Percentiles rank a stretch among this genome's conserved stretches.
Conservation (phyloP, 1,284 basidiomycete species). For the Cryptococcus maquisensis region DNA sequence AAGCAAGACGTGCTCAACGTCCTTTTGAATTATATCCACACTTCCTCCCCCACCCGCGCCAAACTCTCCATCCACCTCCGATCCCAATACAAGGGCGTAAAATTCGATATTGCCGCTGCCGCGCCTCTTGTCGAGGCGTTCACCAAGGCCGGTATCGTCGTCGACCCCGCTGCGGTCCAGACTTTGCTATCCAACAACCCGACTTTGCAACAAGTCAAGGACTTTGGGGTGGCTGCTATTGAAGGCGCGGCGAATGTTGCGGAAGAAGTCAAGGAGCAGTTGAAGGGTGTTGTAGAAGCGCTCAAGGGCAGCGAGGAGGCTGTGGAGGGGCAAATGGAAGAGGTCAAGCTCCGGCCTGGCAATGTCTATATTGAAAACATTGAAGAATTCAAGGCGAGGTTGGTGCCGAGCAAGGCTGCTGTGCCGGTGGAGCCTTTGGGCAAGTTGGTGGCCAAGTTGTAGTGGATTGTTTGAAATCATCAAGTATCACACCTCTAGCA, state of each 20-base stretch:
- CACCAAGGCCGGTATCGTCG: constrained; percentile 53
- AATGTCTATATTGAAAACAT: constrained; percentile 66
- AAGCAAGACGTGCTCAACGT: constrained; percentile 75
- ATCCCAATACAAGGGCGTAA: constrained; percentile 55
- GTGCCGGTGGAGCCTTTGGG: constrained; percentile 48
- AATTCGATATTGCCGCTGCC: constrained; percentile 64
- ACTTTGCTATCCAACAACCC: constrained; percentile 55
- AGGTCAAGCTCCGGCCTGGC: constrained; percentile 53
- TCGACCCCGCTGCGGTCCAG: constrained; percentile 53
- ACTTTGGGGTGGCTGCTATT: constrained; percentile 59
- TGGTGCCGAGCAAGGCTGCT: constrained; percentile 52
- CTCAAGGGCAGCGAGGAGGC: constrained; percentile 48
- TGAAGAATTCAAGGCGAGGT: constrained; percentile 63
- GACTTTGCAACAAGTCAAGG: constrained; percentile 53
- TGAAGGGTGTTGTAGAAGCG: constrained; percentile 53
- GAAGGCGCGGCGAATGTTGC: constrained; percentile 21
- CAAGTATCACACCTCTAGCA: not conserved
- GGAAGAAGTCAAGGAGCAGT: constrained; percentile 52
- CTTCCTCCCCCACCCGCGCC: constrained; percentile 61
- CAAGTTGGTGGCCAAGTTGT: constrained; percentile 28
- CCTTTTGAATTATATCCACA: constrained; percentile 68
- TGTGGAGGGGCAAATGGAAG: constrained; percentile 43
- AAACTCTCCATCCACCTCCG: constrained; percentile 78
- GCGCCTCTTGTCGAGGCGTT: constrained; percentile 61
- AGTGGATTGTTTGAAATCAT: not conserved